A percentile compares a stretch with the other conserved stretches of the same genome.
These are phyloP conservation scores for Ceratobasidium sp. DNA, from an alignment of 1,284 basidiomycete genomes.

Conservation along the genomic window DNA sequence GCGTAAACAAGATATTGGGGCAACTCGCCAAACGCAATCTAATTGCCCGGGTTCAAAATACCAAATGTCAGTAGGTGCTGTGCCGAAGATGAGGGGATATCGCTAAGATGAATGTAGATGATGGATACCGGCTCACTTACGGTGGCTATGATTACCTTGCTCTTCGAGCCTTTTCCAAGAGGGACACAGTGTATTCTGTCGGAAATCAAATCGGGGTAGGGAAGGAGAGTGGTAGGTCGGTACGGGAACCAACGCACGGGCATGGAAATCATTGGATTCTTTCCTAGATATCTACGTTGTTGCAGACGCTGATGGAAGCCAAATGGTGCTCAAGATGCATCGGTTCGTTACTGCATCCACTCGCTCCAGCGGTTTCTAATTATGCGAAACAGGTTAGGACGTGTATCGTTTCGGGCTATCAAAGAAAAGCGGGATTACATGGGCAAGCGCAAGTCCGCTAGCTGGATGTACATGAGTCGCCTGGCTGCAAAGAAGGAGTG, in stretches of 20 bases:
- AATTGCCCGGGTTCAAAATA: conserved; percentile 90
- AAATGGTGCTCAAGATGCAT: conserved; percentile 94
- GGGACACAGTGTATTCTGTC: conserved; percentile 88
- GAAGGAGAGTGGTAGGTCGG: conserved; percentile 88
- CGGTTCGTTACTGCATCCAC: conserved; percentile 65
- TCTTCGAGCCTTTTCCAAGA: conserved; percentile 91
- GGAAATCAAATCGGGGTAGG: conserved; percentile 99
- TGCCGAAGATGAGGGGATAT: conserved; percentile 27
- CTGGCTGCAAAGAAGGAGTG: conserved; percentile 97
- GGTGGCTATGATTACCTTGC: conserved; percentile 98
- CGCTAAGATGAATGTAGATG: conserved; percentile 70
- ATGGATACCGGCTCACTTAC: conserved; percentile 97
- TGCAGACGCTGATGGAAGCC: conserved; percentile 83
- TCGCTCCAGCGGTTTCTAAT: not conserved
- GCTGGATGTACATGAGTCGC: conserved; percentile 99
- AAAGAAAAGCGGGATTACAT: conserved; percentile 98
- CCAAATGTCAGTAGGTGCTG: conserved; percentile 76
- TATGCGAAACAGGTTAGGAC: conserved; percentile 79
- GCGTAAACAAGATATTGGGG: conserved; percentile 93
- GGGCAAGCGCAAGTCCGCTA: conserved; percentile 94
- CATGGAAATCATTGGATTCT: too few species aligned
- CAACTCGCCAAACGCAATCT: conserved; percentile 92
- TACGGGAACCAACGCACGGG: not conserved
- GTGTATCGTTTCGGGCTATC: conserved; percentile 96
- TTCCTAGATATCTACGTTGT: conserved; percentile 92